Evolutionary conservation across 2,329 filamentous ascomycete genomes (phyloP).

Genomic region (Calonectria fujianensis): DNA sequence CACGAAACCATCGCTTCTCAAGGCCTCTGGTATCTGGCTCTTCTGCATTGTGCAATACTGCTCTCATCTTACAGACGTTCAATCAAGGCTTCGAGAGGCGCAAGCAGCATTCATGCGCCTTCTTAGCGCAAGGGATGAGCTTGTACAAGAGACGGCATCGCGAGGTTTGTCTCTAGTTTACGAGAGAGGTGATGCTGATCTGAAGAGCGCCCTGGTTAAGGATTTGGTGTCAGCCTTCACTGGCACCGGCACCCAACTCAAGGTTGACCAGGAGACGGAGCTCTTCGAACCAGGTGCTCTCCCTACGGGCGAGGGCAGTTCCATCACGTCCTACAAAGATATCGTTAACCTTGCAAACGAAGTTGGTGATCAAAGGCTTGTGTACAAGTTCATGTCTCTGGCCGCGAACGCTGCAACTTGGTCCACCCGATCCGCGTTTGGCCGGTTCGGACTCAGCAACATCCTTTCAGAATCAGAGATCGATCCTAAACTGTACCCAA

Average conservation of each 20-base stretch:
- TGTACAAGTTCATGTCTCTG: slow-evolving; percentile 99
- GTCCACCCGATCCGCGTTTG: slow-evolving; percentile 97
- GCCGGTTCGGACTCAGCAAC: slow-evolving; percentile 92
- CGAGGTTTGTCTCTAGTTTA: slow-evolving; percentile 94
- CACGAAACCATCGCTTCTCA: slow-evolving; percentile 91
- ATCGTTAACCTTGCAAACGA: slow-evolving; percentile 97
- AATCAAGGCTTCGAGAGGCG: slow-evolving; percentile 83
- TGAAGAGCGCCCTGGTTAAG: slow-evolving; percentile 88
- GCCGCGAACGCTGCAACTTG: slow-evolving; percentile 97
- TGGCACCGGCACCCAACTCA: slow-evolving; percentile 82
- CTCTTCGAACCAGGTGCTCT: slow-evolving; percentile 93
- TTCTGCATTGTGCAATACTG: slow-evolving; percentile 94
- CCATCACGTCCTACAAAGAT: slow-evolving; percentile 97
- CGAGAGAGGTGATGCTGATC: slow-evolving; percentile 87
- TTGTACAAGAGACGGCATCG: slow-evolving; percentile 96
- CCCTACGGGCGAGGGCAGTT: slow-evolving; percentile 91
- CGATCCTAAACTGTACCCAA: slow-evolving; percentile 96
- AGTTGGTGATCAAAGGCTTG: slow-evolving; percentile 95
- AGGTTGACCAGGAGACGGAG: slow-evolving; percentile 92
- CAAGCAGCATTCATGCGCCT: slow-evolving; percentile 93
- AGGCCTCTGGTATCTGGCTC: slow-evolving; percentile 96
- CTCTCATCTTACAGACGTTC: slow-evolving; percentile 84
- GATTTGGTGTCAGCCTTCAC: slow-evolving; percentile 94
- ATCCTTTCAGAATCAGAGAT: slow-evolving; percentile 92
- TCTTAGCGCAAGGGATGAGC: slow-evolving; percentile 90